Base-by-base conservation (phyloP, 495 filamentous ascomycete genomes). In the Evansstolkia leycettana region DNA sequence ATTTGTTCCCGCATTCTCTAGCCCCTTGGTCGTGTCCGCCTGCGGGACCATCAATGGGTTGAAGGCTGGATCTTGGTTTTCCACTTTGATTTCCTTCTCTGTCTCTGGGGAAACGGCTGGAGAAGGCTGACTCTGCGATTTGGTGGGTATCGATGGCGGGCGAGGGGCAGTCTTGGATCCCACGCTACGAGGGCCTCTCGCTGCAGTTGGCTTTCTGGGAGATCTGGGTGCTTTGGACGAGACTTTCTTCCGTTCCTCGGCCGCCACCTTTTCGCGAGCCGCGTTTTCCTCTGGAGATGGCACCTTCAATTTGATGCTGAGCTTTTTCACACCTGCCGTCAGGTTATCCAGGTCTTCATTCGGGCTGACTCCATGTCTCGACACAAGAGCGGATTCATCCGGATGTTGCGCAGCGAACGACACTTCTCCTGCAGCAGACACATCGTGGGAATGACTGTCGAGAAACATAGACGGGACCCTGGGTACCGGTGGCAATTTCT, bases 271-370 rank as follows among this genome's bases (percentile, higher is more conserved):
- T 45, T 75, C 69, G 19, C 68, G 60, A 5, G 70, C 71, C 23
- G 82, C 80, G 36, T 78, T 69, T 47, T 84, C 78, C 38, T 84
- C 76, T 16, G 78, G 73, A 0, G 80, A 73, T 0, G 82, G 65
- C 27, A 89, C 63, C 28, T 76, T 83, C 31, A 92, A 64, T 46
- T 79, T 88, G 43, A 92, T 76, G 18, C 57, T 61, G 40, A 67
- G 53, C 43, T 76, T 81, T 46, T 78, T 78, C 53, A 89, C 67
- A 9, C 73, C 74, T n/a, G 67, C 62, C 0, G 80, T 69, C 19
- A 90, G 57, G 14, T 56, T 62, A 33, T 88, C 80, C 14, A 88
- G 51, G 28, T 70, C 70, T 25, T 55, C 67, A 39, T 36, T 30
- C 2, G 36, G 28, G 7, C 27, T 13, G 9, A 24, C 13, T 24